A percentile compares a stretch with the other conserved stretches of the same genome.
Conservation (phyloP, 2,329 filamentous ascomycete genomes). For the Cercospora sp. region DNA sequence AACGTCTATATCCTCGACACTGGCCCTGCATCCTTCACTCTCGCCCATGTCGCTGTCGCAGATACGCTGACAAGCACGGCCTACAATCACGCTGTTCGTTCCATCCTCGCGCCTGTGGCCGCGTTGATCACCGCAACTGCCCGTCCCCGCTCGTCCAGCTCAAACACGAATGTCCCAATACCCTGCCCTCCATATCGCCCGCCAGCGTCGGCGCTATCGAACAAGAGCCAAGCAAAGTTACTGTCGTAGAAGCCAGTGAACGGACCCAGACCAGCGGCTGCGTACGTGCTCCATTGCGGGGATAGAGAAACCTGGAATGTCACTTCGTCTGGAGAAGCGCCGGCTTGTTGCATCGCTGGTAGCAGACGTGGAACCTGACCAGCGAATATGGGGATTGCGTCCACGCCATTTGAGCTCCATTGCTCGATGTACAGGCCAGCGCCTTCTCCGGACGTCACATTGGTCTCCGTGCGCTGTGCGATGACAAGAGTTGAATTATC, state of each 20-base stretch:
- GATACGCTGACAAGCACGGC: neutral
- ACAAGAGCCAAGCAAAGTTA: neutral
- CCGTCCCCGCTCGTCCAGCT: neutral
- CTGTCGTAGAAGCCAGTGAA: conserved; percentile 7
- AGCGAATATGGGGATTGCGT: neutral
- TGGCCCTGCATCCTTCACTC: neutral
- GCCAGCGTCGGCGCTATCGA: neutral
- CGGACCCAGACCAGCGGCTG: neutral
- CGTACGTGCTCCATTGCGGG: neutral
- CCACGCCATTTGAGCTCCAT: neutral
- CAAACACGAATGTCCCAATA: conserved; percentile 6
- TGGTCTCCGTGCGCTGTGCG: neutral
- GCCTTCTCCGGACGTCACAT: neutral
- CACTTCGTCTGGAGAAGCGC: neutral
- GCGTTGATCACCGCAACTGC: conserved; percentile 1
- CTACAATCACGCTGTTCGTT: neutral
- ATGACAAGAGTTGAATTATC: neutral
- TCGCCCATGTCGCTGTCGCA: neutral
- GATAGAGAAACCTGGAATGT: neutral
- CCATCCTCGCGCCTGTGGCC: neutral
- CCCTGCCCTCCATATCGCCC: neutral
- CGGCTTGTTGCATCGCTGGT: neutral
- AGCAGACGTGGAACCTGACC: neutral
- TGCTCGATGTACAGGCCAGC: neutral
- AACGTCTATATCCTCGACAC: neutral